Percentiles rank a stretch among this genome's conserved stretches.
Evolutionary conservation across 805 yeast species (phyloP).

Genomic region (Candida dendrica): DNA sequence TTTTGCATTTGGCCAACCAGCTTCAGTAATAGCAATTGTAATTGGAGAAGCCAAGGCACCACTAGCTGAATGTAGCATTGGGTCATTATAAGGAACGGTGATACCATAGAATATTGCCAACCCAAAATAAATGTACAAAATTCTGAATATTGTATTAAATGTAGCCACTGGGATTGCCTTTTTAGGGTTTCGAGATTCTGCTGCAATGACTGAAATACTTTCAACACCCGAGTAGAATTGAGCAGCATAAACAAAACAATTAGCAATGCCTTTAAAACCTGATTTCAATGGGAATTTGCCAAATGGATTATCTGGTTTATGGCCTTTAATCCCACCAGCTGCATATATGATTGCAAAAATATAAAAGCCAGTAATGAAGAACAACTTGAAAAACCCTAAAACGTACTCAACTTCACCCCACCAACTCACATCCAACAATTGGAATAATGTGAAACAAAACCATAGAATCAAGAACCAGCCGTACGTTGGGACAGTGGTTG

Average conservation of each 20-base stretch:
- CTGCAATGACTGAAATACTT: slow-evolving; percentile 67
- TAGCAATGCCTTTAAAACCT: slow-evolving; percentile 50
- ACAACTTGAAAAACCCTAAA: slow-evolving; percentile 41
- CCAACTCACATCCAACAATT: slow-evolving; percentile 41
- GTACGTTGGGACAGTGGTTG: slow-evolving; percentile 44
- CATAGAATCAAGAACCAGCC: slow-evolving; percentile 50
- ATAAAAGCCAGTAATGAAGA: slow-evolving; percentile 42
- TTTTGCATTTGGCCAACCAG: slow-evolving; percentile 61
- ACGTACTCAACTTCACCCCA: slow-evolving; percentile 54
- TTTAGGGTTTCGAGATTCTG: slow-evolving; percentile 65
- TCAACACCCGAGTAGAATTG: slow-evolving; percentile 77
- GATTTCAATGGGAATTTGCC: slow-evolving; percentile 27
- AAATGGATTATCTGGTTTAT: slow-evolving; percentile 28
- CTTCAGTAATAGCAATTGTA: slow-evolving; percentile 58
- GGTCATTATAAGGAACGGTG: slow-evolving; percentile 62
- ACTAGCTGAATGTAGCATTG: slow-evolving; percentile 28
- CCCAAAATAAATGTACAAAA: slow-evolving; percentile 54
- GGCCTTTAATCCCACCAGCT: slow-evolving; percentile 32
- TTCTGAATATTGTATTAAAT: slow-evolving; percentile 57
- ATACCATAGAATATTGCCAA: slow-evolving; percentile 62
- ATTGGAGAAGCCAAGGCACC: slow-evolving; percentile 57
- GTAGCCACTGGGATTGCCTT: slow-evolving; percentile 67
- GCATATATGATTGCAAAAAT: slow-evolving; percentile 40
- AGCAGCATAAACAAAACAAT: slow-evolving; percentile 61
- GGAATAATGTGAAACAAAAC: slow-evolving; percentile 42